Percentiles rank a stretch among this genome's conserved stretches.
Evolutionary conservation across 1,284 basidiomycete genomes (phyloP).

Genomic region (Singerocomus inundabilis): DNA sequence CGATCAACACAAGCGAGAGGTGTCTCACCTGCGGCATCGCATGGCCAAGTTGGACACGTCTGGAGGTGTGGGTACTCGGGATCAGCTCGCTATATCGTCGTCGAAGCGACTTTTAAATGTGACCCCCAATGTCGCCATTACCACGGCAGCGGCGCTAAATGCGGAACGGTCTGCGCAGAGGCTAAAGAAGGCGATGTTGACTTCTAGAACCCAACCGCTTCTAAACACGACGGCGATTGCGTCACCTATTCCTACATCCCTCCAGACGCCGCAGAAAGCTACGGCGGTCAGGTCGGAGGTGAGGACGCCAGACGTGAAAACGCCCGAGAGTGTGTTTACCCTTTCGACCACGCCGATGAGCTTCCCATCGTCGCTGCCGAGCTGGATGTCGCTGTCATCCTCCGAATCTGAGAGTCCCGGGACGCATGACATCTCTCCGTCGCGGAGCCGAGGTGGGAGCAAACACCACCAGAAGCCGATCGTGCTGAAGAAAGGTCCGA

Average conservation of each 20-base stretch:
- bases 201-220: slow-evolving; percentile 58
- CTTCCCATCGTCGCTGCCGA: slow-evolving; percentile 22
- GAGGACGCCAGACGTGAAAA: slow-evolving; percentile 1
- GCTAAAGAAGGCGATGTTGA: slow-evolving; percentile 67
- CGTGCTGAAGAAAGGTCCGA: slow-evolving; percentile 41
- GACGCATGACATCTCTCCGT: slow-evolving; percentile 27
- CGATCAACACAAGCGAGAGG: slow-evolving; percentile 58
- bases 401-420: slow-evolving; percentile 20
- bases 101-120: slow-evolving; percentile 43
- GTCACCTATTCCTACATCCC: slow-evolving; percentile 42
- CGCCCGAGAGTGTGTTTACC: slow-evolving; percentile 1
- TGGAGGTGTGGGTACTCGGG: slow-evolving; percentile 31
- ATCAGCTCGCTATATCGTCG: slow-evolving; percentile 40
- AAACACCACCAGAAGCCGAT: slow-evolving; percentile 46
- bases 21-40: slow-evolving; percentile 55
- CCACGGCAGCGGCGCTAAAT: slow-evolving; percentile 75
- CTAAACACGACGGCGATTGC: slow-evolving; percentile 55
- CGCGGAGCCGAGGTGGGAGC: slow-evolving; percentile 26
- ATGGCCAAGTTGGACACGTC: slow-evolving; percentile 53
- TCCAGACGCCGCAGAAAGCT: slow-evolving; percentile 35
- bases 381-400: slow-evolving; percentile 21
- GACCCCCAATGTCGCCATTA: slow-evolving; percentile 63
- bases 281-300: slow-evolving; percentile 1
- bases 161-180: slow-evolving; percentile 70
- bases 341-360: slow-evolving; percentile 20